Base-by-base conservation (phyloP, 345 rosid genomes). In the Cardamine occulta region DNA sequence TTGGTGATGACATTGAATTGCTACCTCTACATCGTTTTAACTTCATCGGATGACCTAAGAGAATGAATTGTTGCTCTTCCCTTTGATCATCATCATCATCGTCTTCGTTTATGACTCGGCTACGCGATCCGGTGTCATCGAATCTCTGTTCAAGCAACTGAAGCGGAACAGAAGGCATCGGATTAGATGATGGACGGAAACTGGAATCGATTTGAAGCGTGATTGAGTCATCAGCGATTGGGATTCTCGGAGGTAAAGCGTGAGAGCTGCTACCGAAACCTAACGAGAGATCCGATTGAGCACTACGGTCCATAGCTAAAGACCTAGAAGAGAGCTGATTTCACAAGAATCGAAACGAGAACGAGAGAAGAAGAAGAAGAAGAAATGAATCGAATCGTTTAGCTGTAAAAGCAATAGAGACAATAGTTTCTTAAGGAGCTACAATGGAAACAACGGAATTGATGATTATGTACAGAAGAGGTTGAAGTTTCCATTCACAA, bases 31-130 rank as follows among this genome's bases (percentile, higher is more conserved):
- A 74, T 23, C 88, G 81, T 60, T 84, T 88, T 5, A 90, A 57
- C 58, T 85, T 85, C 83, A 92, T 80, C 14, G 86, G 63, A 68
- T 92, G 93, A 4, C 97, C 96, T 59, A 92, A 73, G 18, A 92
- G 82, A 9, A 84, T 82, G 52, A 88, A 88, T 66, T 88, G 88
- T 31, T 88, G 78, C 6, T 72, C 79, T 59, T 82, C 89, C 7
- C 70, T 74, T 35, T 81, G 84, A 28, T 74, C 87, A 18, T 72
- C 80, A n/a, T 73, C 84, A 6, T 56, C 85, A 2, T 72, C 40
- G 17, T 80, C 74, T 14, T 35, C 59, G 10, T 70, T 18, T n/a
- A 57, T 19, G 32, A 31, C 63, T 1, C 80, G 72, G 32, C n/a
- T 47, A 65, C 73, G 60, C 21, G 72, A 70, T 56, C 76, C 61